phyloP scores from a whole-genome alignment of 257 asterid genomes.

The Henckelia pumila region DNA sequence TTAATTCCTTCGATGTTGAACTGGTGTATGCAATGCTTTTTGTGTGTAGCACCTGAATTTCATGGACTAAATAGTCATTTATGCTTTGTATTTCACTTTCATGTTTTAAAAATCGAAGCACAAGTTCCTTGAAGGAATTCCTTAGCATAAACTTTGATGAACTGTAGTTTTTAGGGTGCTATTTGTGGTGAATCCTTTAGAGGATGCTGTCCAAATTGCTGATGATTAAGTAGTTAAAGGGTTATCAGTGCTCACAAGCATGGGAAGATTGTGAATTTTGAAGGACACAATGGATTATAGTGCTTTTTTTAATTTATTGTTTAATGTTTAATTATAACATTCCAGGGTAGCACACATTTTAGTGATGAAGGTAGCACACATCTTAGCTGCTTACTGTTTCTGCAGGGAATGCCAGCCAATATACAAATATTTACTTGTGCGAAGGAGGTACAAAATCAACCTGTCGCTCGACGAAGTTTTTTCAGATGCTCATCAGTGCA shows the following conservation, averaged over 20 bases:
- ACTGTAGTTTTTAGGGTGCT: background rate
- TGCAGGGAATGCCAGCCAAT: conserved; percentile 96
- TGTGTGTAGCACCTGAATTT: background rate
- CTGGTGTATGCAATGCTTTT: background rate
- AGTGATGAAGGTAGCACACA: background rate
- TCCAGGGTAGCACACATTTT: too few species aligned
- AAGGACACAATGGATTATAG: background rate
- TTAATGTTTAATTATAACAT: too few species aligned
- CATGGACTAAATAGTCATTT: background rate
- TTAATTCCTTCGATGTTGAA: background rate
- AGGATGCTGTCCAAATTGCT: background rate
- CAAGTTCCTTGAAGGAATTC: background rate
- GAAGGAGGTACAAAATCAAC: conserved; percentile 74
- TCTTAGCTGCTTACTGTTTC: conserved; percentile 24
- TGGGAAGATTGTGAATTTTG: conserved; percentile 2
- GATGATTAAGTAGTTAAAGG: background rate
- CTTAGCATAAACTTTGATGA: background rate
- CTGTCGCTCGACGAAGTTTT: conserved; percentile 85
- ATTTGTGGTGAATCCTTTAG: conserved; percentile 13
- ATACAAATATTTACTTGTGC: conserved; percentile 77
- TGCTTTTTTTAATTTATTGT: background rate
- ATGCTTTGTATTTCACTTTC: conserved; percentile 6
- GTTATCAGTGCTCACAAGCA: background rate
- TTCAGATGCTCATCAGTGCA: conserved; percentile 93
- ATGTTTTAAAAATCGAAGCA: background rate